These are phyloP conservation scores for Alternaria sp. DNA, from an alignment of 2,329 filamentous ascomycete genomes.

Conservation along the genomic window DNA sequence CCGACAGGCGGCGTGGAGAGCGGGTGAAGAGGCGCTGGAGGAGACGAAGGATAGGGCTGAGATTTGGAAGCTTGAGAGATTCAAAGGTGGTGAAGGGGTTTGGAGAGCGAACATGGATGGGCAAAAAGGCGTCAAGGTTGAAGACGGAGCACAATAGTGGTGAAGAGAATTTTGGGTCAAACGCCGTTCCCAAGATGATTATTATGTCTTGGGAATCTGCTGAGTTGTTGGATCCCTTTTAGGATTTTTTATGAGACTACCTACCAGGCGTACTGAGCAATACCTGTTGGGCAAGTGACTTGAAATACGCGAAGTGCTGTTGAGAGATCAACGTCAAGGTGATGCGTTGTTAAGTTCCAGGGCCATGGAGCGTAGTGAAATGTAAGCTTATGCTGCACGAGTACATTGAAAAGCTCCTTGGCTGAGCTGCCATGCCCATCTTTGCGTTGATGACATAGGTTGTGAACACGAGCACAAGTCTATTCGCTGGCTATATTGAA, in stretches of 20 bases:
- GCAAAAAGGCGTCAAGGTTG: conserved; percentile 62
- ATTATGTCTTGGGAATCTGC: neutral
- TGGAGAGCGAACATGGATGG: conserved; percentile 91
- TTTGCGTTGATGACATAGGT: neutral
- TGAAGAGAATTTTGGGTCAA: conserved; percentile 10
- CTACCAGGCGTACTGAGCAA: neutral
- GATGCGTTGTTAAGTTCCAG: neutral
- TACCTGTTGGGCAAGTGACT: neutral
- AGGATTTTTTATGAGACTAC: neutral
- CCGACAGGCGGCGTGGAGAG: conserved; percentile 83
- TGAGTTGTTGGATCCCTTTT: neutral
- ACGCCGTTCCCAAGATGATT: neutral
- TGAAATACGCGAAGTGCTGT: neutral
- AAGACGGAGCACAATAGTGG: conserved; percentile 23
- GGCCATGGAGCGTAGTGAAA: neutral
- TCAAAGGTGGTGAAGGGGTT: conserved; percentile 76
- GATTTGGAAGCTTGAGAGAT: conserved; percentile 94
- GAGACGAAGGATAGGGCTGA: conserved; percentile 86
- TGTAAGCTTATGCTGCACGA: conserved; percentile 2
- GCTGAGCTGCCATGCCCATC: neutral
- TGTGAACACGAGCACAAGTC: neutral
- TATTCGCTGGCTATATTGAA: neutral
- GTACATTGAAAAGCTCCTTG: neutral
- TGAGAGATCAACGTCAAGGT: neutral
- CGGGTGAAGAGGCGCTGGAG: conserved; percentile 89